Conservation (phyloP, 2,329 filamentous ascomycete genomes). For the Xylariaceae sp. region DNA sequence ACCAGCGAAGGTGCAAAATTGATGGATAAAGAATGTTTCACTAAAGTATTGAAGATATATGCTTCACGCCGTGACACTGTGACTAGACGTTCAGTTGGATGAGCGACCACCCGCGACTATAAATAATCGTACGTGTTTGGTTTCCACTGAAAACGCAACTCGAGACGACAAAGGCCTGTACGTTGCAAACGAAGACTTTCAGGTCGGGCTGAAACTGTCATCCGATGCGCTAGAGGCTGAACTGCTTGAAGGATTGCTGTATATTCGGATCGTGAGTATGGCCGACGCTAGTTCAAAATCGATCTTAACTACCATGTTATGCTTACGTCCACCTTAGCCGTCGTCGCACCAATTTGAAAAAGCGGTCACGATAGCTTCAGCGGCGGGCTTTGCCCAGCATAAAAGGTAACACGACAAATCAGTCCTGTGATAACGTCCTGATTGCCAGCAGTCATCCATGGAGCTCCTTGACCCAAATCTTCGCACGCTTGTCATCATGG, state of each 20-base stretch:
- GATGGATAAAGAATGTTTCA: too few relatives aligned
- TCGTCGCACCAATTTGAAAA: background rate
- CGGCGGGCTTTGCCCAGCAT: background rate
- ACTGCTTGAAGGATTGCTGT: background rate
- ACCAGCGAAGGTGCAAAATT: too few relatives aligned
- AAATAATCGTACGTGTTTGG: background rate
- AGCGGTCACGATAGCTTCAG: slow-evolving; percentile 2
- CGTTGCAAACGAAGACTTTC: background rate
- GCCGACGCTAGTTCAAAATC: background rate
- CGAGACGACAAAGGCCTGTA: background rate
- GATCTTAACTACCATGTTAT: background rate
- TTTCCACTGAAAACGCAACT: background rate
- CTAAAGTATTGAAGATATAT: too few relatives aligned
- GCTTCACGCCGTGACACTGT: too few relatives aligned
- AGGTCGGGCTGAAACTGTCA: background rate
- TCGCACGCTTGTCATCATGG: too few relatives aligned
- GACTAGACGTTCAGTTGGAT: too few relatives aligned
- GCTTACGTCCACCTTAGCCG: background rate
- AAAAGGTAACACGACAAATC: background rate
- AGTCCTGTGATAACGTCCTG: too few relatives aligned
- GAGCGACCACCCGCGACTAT: too few relatives aligned
- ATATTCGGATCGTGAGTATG: background rate
- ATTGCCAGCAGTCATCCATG: too few relatives aligned
- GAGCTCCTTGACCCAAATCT: too few relatives aligned
- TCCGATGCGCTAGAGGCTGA: background rate